Conservation (phyloP, 2,329 filamentous ascomycete genomes). For the Sclerotinia nivalis region DNA sequence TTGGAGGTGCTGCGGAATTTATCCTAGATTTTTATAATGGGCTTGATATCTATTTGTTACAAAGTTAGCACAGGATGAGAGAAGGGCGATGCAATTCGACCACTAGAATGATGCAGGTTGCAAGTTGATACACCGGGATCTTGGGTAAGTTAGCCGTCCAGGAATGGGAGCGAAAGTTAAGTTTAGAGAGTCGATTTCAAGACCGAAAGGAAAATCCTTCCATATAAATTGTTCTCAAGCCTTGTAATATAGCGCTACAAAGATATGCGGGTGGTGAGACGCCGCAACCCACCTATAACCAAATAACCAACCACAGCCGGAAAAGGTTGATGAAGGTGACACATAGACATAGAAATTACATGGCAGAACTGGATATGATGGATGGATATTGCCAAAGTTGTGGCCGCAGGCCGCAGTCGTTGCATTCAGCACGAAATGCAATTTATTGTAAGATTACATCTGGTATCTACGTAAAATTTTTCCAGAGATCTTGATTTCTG, state of each 20-base stretch:
- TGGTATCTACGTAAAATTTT: not conserved
- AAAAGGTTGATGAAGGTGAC: not conserved
- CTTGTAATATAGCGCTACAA: not conserved
- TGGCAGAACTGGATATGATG: not conserved
- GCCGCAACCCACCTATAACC: not conserved
- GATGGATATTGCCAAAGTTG: not conserved
- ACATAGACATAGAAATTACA: not conserved
- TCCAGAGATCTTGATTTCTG: slow-evolving; percentile 13
- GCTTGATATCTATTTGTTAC: not conserved
- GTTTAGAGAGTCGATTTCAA: not conserved
- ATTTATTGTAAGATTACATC: not conserved
- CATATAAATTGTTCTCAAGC: not conserved
- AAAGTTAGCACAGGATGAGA: not conserved
- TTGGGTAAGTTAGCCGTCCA: not conserved
- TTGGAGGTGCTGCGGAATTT: not conserved
- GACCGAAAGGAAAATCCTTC: not conserved
- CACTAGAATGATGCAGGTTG: slow-evolving; percentile 11
- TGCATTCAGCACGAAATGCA: not conserved
- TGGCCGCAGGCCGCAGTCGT: not conserved
- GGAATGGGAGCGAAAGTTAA: not conserved
- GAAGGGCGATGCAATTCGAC: not conserved
- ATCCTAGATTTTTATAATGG: not conserved
- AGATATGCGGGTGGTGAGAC: slow-evolving; percentile 10
- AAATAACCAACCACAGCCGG: not conserved
- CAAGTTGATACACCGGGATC: not conserved